Evolutionary conservation across 768 basidiomycete species (phyloP).

Genomic region (Neoboletus subvelutipes): DNA sequence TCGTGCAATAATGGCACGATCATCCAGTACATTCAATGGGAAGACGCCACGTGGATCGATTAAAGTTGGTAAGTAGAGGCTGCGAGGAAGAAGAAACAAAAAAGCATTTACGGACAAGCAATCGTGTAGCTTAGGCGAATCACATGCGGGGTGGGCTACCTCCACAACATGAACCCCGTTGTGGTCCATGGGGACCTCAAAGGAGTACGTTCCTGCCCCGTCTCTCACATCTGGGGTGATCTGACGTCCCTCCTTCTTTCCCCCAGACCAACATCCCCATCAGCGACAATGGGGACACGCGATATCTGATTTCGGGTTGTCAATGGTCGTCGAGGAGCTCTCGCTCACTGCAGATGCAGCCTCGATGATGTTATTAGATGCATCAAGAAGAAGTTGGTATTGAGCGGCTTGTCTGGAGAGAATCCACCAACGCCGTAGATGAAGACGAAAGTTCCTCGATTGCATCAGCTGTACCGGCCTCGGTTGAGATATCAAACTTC

Average conservation of each 20-base stretch:
- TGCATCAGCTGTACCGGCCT: slow-evolving; percentile 44
- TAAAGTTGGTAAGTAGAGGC: slow-evolving; percentile 51
- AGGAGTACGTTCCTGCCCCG: too few relatives aligned
- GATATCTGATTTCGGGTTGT: slow-evolving; percentile 63
- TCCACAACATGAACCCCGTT: too few relatives aligned
- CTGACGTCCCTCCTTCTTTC: not conserved
- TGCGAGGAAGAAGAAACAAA: too few relatives aligned
- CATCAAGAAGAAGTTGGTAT: slow-evolving; percentile 68
- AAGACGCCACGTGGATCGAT: slow-evolving; percentile 41
- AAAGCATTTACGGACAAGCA: too few relatives aligned
- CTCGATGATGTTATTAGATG: slow-evolving; percentile 71
- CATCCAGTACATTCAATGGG: slow-evolving; percentile 44
- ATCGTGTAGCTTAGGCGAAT: too few relatives aligned
- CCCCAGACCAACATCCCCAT: slow-evolving; percentile 56
- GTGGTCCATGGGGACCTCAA: too few relatives aligned
- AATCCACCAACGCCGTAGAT: slow-evolving; percentile 64
- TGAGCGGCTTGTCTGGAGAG: slow-evolving; percentile 47
- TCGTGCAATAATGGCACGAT: slow-evolving; percentile 64
- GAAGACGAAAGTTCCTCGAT: slow-evolving; percentile 58
- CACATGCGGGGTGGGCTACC: too few relatives aligned
- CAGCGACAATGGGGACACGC: slow-evolving; percentile 47
- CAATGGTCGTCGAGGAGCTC: slow-evolving; percentile 56
- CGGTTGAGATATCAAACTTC: slow-evolving; percentile 39
- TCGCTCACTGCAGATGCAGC: slow-evolving; percentile 28
- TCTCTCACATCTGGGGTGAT: too few relatives aligned